Percentiles rank a stretch among this genome's conserved stretches.
phyloP scores from a whole-genome alignment of 345 rosid species.

The Brassica juncea region DNA sequence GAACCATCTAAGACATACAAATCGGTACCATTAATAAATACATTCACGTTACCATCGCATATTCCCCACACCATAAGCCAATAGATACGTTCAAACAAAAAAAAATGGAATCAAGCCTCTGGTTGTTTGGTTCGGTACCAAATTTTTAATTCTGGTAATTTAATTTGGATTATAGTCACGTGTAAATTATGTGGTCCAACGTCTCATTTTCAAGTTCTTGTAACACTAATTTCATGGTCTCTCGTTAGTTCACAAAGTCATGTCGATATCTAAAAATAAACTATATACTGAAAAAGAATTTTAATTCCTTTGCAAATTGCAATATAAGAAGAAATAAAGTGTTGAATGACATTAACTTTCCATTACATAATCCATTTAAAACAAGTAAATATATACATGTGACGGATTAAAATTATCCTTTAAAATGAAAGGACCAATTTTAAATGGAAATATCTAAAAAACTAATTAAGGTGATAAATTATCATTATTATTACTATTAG shows the following conservation, averaged over 20 bases:
- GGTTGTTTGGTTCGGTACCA: slow-evolving; percentile 5
- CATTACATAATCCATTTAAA: slow-evolving; percentile 24
- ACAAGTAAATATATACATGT: slow-evolving; percentile 23
- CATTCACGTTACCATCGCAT: not conserved
- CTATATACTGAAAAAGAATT: not conserved
- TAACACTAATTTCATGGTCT: slow-evolving; percentile 5
- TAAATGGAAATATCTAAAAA: not conserved
- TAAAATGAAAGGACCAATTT: slow-evolving; percentile 22
- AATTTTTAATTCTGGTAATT: not conserved
- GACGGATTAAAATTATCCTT: slow-evolving; percentile 28
- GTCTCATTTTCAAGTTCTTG: slow-evolving; percentile 26
- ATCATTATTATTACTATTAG: slow-evolving; percentile 20
- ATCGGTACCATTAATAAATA: not conserved
- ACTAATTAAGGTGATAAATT: slow-evolving; percentile 46
- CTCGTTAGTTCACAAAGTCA: slow-evolving; percentile 14
- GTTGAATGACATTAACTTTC: not conserved
- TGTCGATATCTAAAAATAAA: not conserved
- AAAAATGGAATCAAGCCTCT: not conserved
- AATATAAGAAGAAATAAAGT: slow-evolving; percentile 14
- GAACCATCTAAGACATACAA: not conserved
- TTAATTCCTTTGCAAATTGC: not conserved
- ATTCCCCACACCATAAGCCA: not conserved
- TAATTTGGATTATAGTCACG: slow-evolving; percentile 2
- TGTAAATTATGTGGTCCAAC: slow-evolving; percentile 20
- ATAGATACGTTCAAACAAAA: not conserved